phyloP scores from a whole-genome alignment of 2,329 filamentous ascomycete genomes.

The Aspergillus melleus region DNA sequence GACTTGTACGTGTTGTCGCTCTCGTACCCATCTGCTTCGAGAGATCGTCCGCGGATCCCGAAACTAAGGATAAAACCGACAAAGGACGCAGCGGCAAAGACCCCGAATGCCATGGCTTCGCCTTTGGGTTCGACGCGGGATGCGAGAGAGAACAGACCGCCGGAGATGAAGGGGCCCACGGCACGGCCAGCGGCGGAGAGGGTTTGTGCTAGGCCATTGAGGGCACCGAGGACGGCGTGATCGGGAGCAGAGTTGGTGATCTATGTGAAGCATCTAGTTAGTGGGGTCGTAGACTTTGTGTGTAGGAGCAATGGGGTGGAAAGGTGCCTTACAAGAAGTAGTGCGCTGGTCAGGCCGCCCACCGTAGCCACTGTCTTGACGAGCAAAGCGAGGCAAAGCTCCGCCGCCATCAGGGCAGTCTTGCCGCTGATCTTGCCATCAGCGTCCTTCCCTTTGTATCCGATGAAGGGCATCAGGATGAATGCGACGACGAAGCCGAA shows the following conservation, averaged over 20 bases:
- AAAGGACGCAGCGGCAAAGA: slow-evolving; percentile 82
- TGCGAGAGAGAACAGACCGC: slow-evolving; percentile 79
- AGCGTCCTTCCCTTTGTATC: slow-evolving; percentile 65
- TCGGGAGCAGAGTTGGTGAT: slow-evolving; percentile 93
- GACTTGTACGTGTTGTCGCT: slow-evolving; percentile 45
- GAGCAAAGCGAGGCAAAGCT: slow-evolving; percentile 77
- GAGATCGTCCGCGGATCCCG: slow-evolving; percentile 65
- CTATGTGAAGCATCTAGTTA: slow-evolving; percentile 44
- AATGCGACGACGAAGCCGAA: slow-evolving; percentile 81
- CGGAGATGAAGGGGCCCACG: slow-evolving; percentile 83
- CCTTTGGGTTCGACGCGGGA: slow-evolving; percentile 74
- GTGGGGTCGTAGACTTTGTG: not conserved
- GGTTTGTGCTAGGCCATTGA: slow-evolving; percentile 93
- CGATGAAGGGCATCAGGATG: slow-evolving; percentile 84
- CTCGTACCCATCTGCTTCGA: slow-evolving; percentile 60
- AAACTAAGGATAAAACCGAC: slow-evolving; percentile 78
- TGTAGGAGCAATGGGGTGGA: not conserved
- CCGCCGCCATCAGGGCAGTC: slow-evolving; percentile 71
- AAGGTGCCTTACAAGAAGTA: slow-evolving; percentile 67
- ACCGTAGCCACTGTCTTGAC: slow-evolving; percentile 90
- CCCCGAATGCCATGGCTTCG: slow-evolving; percentile 79
- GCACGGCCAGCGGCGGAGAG: slow-evolving; percentile 88
- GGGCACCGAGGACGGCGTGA: slow-evolving; percentile 77
- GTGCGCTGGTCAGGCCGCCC: slow-evolving; percentile 82
- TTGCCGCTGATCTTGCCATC: slow-evolving; percentile 61